Base-by-base conservation (phyloP, 2,329 filamentous ascomycete genomes). In the Trichophyton rubrum region DNA sequence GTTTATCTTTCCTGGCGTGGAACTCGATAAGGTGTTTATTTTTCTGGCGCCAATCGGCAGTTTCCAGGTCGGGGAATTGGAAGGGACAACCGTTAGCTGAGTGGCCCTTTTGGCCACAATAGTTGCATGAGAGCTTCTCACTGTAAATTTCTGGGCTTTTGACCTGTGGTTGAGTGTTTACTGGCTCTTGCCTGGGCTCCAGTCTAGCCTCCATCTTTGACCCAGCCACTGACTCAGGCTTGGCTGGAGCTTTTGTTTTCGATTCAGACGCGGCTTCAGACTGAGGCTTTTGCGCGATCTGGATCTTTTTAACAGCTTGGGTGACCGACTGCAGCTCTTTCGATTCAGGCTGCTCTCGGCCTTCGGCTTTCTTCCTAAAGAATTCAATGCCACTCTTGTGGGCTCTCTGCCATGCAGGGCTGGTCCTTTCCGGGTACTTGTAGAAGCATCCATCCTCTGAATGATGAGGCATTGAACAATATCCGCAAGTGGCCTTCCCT, bases 11-110 rank as follows among this genome's bases (percentile, higher is more conserved):
- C 27, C 51, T 33, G 51, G 30, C 51, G n/a, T 55, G 38, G 40
- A 58, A 58, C 15, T 58, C 56, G 30, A 58, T 45, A 15, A 58
- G 35, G 30, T 58, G 56, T 11, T 41, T 58, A 43, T 58, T 58
- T 24, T 41, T 45, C 35, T 22, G 24, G 4, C 22, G 56, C 56
- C 56, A 58, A n/a, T 58, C 40, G 35, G 56, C 56, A 8, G 56
- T 22, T 9, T n/a, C 56, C 9, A 35, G 11, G 11, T 58, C 56
- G 20, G 56, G 56, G 17, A 41, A 41, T 22, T 45, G 35, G 56
- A 41, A 58, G 22, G 24, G 27, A 24, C 56, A 58, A 2, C 22
- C 30, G 5, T 22, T 41, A 27, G 35, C 17, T n/a, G 22, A n/a
- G 20, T 58, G 56, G 20, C 40, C 40, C 13, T 27, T 27, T 38